A percentile compares a stretch with the other conserved stretches of the same genome.
These are phyloP conservation scores for Bryoglossum gracile DNA, from an alignment of 495 filamentous ascomycete species.

Conservation along the genomic window DNA sequence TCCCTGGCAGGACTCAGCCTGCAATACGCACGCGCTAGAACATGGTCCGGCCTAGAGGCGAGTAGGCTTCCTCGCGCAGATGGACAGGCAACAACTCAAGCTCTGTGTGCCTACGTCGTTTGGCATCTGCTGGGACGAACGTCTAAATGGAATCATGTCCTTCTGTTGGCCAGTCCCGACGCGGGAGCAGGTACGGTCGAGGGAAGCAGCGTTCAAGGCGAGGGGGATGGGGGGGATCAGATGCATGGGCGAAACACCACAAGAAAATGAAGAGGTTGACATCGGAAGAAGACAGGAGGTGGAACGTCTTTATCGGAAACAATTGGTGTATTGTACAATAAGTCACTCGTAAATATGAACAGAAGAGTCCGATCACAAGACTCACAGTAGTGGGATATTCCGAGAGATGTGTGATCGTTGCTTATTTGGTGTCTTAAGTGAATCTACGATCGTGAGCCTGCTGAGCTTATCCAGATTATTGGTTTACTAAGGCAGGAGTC, in stretches of 20 bases:
- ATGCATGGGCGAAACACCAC: constrained; percentile 8
- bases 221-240: too few species aligned
- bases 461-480: too few species aligned
- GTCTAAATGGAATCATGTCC: neutral
- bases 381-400: too few species aligned
- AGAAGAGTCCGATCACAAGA: too few species aligned
- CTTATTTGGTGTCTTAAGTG: too few species aligned
- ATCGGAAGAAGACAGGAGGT: constrained; percentile 9
- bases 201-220: constrained; percentile 8
- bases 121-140: neutral
- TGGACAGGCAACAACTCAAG: constrained; percentile 5
- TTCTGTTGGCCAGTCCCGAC: neutral
- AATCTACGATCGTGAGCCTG: too few species aligned
- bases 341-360: constrained; percentile 6
- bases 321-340: constrained; percentile 13
- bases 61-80: constrained; percentile 3
- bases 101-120: neutral
- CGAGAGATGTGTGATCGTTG: too few species aligned
- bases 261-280: constrained; percentile 8
- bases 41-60: neutral
- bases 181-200: too few species aligned
- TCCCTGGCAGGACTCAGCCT: neutral
- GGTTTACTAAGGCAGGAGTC: too few species aligned
- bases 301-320: constrained; percentile 4
- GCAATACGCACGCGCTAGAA: constrained; percentile 6